Base-by-base conservation (phyloP, 179 eudicot genomes). In the Carnegiea gigantea region DNA sequence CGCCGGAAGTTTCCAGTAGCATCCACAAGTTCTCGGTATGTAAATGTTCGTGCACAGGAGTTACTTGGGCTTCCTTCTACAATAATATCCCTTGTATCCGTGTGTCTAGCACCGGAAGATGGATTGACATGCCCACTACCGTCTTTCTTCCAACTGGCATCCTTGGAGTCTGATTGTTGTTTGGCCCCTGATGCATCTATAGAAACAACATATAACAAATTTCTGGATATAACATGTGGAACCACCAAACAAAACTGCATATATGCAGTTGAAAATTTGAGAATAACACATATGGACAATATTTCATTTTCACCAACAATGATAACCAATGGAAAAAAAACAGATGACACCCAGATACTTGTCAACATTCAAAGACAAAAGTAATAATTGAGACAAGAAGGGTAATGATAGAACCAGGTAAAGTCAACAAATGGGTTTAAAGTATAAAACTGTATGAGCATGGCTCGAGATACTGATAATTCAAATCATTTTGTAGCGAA, bases 1-100 rank as follows among this genome's bases (percentile, higher is more conserved):
- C 76, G 80, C 76, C 86, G 90, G 40, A 91, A 91, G 81, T 86
- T 83, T 43, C 77, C 85, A 0, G 93, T 91, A 38, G 93, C 93
- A 64, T 81, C 86, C 77, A 91, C 83, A 38, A 91, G 86, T 53
- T 87, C 81, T 36, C 77, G 86, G 78, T 82, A 89, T n/a, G 87
- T 70, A 78, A 91, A 89, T 1, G 88, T 86, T 21, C 88, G 87
- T 26, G 92, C 90, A 70, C 82, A 84, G 73, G 84, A 77, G 51
- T n/a, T 57, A 76, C 38, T 82, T 7, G 88, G 43, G 18, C 38
- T 71, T 28, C 88, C 85, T 62, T 81, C 83, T 44, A 86, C 82
- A 77, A 12, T 46, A 54, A 79, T 77, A 85, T 73, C 86, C 76
- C 74, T 79, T 36, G 71, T 77, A 62, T 64, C 84, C 40, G 33